Conservation (phyloP, 257 asterid genomes). For the Cynanchum wilfordii region DNA sequence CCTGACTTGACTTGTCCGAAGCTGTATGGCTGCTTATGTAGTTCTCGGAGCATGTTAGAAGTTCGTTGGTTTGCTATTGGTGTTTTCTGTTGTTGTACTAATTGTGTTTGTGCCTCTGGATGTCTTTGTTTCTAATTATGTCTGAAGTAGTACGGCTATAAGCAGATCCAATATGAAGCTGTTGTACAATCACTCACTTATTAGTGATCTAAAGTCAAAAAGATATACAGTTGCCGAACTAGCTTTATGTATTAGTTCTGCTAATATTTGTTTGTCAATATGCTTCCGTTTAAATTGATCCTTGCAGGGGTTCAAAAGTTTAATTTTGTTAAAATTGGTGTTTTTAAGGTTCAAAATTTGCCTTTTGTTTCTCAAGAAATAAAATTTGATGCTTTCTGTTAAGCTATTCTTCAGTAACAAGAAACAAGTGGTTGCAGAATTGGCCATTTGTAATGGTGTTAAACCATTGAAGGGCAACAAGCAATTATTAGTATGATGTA, state of each 20-base stretch:
- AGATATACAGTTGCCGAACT: background rate
- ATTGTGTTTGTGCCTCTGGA: background rate
- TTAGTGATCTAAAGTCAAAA: background rate
- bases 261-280: background rate
- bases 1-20: slow-evolving; percentile 18
- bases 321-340: background rate
- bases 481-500: background rate
- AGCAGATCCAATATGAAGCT: background rate
- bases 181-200: background rate
- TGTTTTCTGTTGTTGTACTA: slow-evolving; percentile 6
- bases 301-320: background rate
- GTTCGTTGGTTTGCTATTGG: background rate
- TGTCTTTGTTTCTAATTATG: background rate
- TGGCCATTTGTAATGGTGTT: background rate
- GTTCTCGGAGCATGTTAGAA: slow-evolving; percentile 5
- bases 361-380: background rate
- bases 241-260: background rate
- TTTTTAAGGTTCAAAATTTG: background rate
- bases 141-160: background rate
- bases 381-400: background rate
- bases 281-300: background rate
- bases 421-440: background rate
- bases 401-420: background rate
- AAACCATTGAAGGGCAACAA: background rate
- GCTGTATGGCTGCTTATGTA: slow-evolving; percentile 2